phyloP scores from a whole-genome alignment of 1,284 basidiomycete genomes.

The Rhodofomes roseus region DNA sequence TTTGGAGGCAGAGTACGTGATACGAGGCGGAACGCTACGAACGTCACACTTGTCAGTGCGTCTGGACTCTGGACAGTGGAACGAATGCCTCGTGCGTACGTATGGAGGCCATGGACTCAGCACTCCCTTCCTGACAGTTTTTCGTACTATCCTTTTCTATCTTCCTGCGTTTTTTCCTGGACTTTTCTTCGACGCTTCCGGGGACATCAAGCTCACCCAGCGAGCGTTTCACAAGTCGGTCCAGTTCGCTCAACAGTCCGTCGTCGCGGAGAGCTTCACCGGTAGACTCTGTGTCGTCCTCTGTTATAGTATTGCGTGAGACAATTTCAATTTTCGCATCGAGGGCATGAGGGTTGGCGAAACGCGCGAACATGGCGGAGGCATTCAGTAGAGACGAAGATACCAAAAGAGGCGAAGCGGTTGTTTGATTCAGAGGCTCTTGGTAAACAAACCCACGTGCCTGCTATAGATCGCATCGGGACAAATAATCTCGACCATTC shows the following conservation, averaged over 20 bases:
- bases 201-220: slow-evolving; percentile 15
- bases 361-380: slow-evolving; percentile 21
- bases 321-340: slow-evolving; percentile 17
- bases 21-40: slow-evolving; percentile 31
- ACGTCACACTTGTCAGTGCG: background rate
- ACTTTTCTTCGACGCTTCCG: slow-evolving; percentile 4
- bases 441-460: slow-evolving; percentile 15
- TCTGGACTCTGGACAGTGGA: background rate
- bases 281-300: slow-evolving; percentile 3
- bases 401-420: background rate
- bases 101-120: background rate
- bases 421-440: slow-evolving; percentile 17
- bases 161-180: slow-evolving; percentile 11
- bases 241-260: slow-evolving; percentile 19
- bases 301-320: slow-evolving; percentile 25
- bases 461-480: slow-evolving; percentile 1
- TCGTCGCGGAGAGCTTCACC: slow-evolving; percentile 6
- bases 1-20: slow-evolving; percentile 23
- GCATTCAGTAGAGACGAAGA: background rate
- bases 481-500: background rate
- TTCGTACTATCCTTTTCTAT: background rate
- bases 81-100: background rate
- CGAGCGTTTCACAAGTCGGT: slow-evolving; percentile 25
- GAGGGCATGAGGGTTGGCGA: slow-evolving; percentile 25
- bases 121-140: background rate